These are phyloP conservation scores for Dactylellina cionopaga DNA, from an alignment of 2,329 filamentous ascomycete species.

Conservation along the genomic window DNA sequence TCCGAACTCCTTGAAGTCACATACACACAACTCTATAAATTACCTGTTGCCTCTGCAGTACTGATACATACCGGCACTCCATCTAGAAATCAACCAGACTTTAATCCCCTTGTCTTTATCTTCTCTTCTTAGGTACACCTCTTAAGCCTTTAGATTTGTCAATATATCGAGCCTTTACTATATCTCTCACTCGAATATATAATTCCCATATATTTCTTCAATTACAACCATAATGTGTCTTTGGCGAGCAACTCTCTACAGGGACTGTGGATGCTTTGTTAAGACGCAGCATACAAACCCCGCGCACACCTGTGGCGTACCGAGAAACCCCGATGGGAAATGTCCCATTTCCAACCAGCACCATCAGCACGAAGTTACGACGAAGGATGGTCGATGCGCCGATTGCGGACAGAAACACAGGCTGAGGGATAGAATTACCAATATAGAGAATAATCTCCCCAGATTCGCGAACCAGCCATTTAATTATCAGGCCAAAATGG, in stretches of 20 bases:
- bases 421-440: neutral
- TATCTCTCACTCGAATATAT: too few relatives aligned
- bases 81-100: too few relatives aligned
- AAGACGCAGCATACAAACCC: neutral
- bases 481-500: neutral
- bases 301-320: neutral
- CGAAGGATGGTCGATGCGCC: neutral
- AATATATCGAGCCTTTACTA: too few relatives aligned
- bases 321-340: neutral
- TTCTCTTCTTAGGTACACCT: too few relatives aligned
- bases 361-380: neutral
- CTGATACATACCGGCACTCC: too few relatives aligned
- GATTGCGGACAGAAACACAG: neutral
- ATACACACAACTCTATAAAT: too few relatives aligned
- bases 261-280: neutral
- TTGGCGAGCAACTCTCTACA: neutral
- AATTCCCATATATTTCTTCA: too few relatives aligned
- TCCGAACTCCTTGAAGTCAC: too few relatives aligned
- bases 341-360: conserved; percentile 1
- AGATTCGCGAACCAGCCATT: neutral
- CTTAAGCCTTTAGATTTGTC: too few relatives aligned
- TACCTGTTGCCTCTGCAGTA: too few relatives aligned
- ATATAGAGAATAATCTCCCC: neutral
- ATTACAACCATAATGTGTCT: too few relatives aligned
- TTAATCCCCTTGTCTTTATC: too few relatives aligned